A percentile compares a stretch with the other conserved stretches of the same genome.
Conservation (phyloP, 2,329 filamentous ascomycete genomes). For the Helicocarpus griseus region DNA sequence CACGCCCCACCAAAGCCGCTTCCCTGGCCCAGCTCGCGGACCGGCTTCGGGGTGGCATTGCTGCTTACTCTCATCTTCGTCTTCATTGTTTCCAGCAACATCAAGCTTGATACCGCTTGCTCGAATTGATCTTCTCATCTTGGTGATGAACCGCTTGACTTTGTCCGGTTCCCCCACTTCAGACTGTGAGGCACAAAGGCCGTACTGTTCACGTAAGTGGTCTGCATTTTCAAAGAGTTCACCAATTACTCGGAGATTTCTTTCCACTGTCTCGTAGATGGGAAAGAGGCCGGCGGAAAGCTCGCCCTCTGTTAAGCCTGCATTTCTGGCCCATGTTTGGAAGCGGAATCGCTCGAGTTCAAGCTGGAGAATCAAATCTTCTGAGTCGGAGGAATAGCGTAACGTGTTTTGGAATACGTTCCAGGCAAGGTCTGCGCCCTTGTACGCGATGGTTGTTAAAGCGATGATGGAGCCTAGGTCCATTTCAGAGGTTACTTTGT, state of each 20-base stretch:
- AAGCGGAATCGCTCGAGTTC: slow-evolving; percentile 2
- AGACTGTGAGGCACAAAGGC: not conserved
- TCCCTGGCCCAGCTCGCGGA: not conserved
- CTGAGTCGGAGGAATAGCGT: not conserved
- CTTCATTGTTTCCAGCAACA: not conserved
- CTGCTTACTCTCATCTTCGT: not conserved
- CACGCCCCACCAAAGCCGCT: not conserved
- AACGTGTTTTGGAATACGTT: not conserved
- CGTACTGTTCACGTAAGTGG: not conserved
- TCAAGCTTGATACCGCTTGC: slow-evolving; percentile 3
- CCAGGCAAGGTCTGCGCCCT: not conserved
- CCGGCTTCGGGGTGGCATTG: not conserved
- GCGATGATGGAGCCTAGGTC: not conserved
- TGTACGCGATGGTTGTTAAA: not conserved
- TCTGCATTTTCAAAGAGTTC: not conserved
- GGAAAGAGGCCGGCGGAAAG: not conserved
- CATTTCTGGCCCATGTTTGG: slow-evolving; percentile 4
- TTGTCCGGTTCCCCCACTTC: not conserved
- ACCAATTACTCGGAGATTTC: not conserved
- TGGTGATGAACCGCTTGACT: not conserved
- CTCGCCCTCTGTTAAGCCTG: not conserved
- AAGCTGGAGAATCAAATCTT: slow-evolving; percentile 2
- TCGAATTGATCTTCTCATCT: slow-evolving; percentile 4
- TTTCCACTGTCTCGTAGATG: slow-evolving; percentile 1
- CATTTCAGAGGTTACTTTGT: no score